These are phyloP conservation scores for Waltiozyma sp. DNA, from an alignment of 1,139 yeast genomes.

Conservation along the genomic window DNA sequence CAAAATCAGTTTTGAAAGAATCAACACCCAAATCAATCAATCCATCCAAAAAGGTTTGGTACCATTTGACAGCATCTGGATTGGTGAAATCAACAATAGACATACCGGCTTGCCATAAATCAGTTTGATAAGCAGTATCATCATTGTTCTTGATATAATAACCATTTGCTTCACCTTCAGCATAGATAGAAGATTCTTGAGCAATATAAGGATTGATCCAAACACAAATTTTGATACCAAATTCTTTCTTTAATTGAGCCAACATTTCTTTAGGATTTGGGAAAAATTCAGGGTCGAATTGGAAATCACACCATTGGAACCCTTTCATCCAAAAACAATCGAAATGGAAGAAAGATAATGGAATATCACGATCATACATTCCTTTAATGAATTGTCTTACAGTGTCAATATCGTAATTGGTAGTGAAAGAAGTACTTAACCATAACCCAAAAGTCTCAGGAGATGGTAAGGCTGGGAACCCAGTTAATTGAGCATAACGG, in stretches of 20 bases:
- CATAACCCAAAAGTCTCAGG: slow-evolving; percentile 15
- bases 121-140: slow-evolving; percentile 12
- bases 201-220: slow-evolving; percentile 15
- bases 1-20: slow-evolving; percentile 15
- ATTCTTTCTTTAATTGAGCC: slow-evolving; percentile 8
- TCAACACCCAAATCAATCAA: slow-evolving; percentile 14
- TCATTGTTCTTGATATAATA: slow-evolving; percentile 12
- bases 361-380: slow-evolving; percentile 15
- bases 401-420: slow-evolving; percentile 13
- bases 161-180: slow-evolving; percentile 10
- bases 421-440: slow-evolving; percentile 15
- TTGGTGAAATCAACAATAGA: slow-evolving; percentile 14
- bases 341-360: slow-evolving; percentile 13
- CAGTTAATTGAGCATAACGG: slow-evolving; percentile 13
- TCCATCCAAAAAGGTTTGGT: slow-evolving; percentile 6
- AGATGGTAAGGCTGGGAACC: slow-evolving; percentile 14
- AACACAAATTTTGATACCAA: slow-evolving; percentile 12
- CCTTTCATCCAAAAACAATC: slow-evolving; percentile 17
- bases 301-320: slow-evolving; percentile 16
- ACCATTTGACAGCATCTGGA: slow-evolving; percentile 14
- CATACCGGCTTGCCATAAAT: slow-evolving; percentile 16
- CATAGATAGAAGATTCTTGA: slow-evolving; percentile 11
- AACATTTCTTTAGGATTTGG: slow-evolving; percentile 12
- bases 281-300: slow-evolving; percentile 14
- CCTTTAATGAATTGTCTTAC: slow-evolving; percentile 13